Conservation (phyloP, 306 rosid species). For the Trichosanthes cucumerina region DNA sequence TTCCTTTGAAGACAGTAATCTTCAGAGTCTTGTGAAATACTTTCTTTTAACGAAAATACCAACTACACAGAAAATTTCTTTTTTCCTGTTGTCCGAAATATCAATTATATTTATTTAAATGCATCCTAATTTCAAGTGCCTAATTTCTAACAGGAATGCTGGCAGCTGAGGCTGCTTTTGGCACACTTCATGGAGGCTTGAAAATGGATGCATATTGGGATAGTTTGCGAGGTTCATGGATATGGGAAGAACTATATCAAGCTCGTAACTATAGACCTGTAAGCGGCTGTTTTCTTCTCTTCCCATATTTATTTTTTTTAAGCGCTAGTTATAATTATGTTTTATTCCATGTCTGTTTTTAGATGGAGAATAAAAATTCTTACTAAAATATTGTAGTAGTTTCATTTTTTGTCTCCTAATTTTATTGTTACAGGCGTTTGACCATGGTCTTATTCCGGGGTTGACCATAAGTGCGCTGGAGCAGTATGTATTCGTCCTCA, state of each 20-base stretch:
- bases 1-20: not conserved
- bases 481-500: slow-evolving; percentile 54
- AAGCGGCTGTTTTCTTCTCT: slow-evolving; percentile 19
- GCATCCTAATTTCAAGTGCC: not conserved
- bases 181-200: slow-evolving; percentile 42
- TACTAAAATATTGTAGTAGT: not conserved
- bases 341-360: not conserved
- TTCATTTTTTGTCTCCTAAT: slow-evolving; percentile 5
- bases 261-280: slow-evolving; percentile 82
- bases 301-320: not conserved
- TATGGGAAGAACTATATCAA: slow-evolving; percentile 80
- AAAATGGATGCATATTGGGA: slow-evolving; percentile 75
- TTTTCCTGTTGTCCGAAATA: not conserved
- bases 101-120: not conserved
- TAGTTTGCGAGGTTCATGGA: slow-evolving; percentile 66
- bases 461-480: slow-evolving; percentile 77
- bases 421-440: slow-evolving; percentile 57
- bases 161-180: slow-evolving; percentile 80
- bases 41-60: not conserved
- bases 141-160: slow-evolving; percentile 61
- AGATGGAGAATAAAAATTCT: not conserved
- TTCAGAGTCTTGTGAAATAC: not conserved
- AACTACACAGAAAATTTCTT: not conserved
- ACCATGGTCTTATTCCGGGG: slow-evolving; percentile 83
- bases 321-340: not conserved